A percentile compares a stretch with the other conserved stretches of the same genome.
These are phyloP conservation scores for Lachnellula cervina DNA, from an alignment of 2,329 filamentous ascomycete genomes.

Conservation along the genomic window DNA sequence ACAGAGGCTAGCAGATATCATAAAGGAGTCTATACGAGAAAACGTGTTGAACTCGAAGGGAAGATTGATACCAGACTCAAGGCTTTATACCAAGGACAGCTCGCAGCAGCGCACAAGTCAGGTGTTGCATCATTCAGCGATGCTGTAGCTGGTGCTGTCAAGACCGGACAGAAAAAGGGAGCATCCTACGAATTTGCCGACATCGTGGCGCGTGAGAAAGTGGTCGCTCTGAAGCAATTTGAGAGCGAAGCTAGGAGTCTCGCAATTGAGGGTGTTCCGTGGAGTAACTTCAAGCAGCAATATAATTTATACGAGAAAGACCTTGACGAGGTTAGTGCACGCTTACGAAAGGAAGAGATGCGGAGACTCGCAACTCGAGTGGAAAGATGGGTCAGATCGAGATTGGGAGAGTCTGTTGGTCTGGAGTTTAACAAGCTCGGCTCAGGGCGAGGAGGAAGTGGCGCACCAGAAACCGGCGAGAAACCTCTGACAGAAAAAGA, in stretches of 20 bases:
- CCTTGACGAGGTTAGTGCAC: conserved; percentile 78
- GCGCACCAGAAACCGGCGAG: conserved; percentile 72
- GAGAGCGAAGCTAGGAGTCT: conserved; percentile 70
- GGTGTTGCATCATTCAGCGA: conserved; percentile 82
- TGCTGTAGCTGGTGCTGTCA: conserved; percentile 80
- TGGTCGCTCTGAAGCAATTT: conserved; percentile 68
- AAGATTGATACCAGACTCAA: conserved; percentile 90
- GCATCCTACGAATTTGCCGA: conserved; percentile 90
- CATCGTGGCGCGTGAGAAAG: conserved; percentile 81
- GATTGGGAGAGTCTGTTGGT: conserved; percentile 80
- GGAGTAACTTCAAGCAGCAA: conserved; percentile 84
- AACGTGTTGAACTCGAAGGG: conserved; percentile 75
- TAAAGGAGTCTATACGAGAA: conserved; percentile 87
- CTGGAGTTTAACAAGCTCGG: conserved; percentile 96
- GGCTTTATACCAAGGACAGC: conserved; percentile 79
- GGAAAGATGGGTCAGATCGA: conserved; percentile 88
- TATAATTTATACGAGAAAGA: conserved; percentile 80
- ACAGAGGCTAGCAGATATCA: conserved; percentile 90
- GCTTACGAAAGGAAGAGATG: conserved; percentile 93
- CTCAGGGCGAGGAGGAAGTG: conserved; percentile 76
- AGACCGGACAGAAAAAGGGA: conserved; percentile 87
- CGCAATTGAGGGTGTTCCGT: conserved; percentile 71
- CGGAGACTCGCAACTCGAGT: conserved; percentile 82
- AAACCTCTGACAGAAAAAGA: conserved; percentile 73
- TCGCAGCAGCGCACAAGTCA: conserved; percentile 82